These are phyloP conservation scores for Beauveria medogensis DNA, from an alignment of 2,329 filamentous ascomycete genomes.

Conservation along the genomic window DNA sequence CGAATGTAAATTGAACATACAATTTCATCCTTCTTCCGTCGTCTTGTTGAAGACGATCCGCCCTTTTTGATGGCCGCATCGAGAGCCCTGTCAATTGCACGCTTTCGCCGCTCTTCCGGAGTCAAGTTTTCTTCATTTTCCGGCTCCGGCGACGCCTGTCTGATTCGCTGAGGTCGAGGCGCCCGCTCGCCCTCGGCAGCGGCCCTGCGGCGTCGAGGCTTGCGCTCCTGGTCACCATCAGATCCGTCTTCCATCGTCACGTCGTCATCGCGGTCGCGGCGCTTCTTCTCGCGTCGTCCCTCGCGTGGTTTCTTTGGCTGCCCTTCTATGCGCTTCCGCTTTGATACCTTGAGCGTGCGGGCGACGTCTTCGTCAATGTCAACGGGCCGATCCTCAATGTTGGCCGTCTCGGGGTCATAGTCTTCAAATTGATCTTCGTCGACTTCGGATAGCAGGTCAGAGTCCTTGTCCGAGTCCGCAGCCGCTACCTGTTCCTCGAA, in stretches of 20 bases:
- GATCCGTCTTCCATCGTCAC: slow-evolving; percentile 40
- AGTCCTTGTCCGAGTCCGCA: slow-evolving; percentile 45
- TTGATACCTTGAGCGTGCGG: slow-evolving; percentile 55
- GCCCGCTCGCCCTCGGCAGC: slow-evolving; percentile 39
- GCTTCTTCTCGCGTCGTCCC: slow-evolving; percentile 62
- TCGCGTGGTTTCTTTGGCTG: slow-evolving; percentile 68
- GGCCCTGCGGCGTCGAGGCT: slow-evolving; percentile 39
- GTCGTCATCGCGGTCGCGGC: slow-evolving; percentile 41
- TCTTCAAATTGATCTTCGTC: slow-evolving; percentile 64
- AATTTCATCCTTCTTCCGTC: slow-evolving; percentile 84
- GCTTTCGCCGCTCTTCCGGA: slow-evolving; percentile 74
- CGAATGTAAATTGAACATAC: slow-evolving; percentile 40
- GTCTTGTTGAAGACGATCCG: slow-evolving; percentile 45
- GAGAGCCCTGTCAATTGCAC: slow-evolving; percentile 79
- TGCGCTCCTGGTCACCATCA: slow-evolving; percentile 35
- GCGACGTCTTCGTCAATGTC: slow-evolving; percentile 60
- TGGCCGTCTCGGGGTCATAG: slow-evolving; percentile 57
- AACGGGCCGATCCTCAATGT: slow-evolving; percentile 55
- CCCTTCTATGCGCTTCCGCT: slow-evolving; percentile 56
- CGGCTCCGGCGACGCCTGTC: slow-evolving; percentile 42
- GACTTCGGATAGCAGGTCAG: slow-evolving; percentile 56
- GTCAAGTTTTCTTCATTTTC: slow-evolving; percentile 72
- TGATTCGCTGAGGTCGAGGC: slow-evolving; percentile 38
- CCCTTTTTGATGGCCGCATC: slow-evolving; percentile 82
- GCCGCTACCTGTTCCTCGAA: slow-evolving; percentile 33